Base-by-base conservation (phyloP, 352 stramenopile genomes). In the Phytophthora kernoviae region DNA sequence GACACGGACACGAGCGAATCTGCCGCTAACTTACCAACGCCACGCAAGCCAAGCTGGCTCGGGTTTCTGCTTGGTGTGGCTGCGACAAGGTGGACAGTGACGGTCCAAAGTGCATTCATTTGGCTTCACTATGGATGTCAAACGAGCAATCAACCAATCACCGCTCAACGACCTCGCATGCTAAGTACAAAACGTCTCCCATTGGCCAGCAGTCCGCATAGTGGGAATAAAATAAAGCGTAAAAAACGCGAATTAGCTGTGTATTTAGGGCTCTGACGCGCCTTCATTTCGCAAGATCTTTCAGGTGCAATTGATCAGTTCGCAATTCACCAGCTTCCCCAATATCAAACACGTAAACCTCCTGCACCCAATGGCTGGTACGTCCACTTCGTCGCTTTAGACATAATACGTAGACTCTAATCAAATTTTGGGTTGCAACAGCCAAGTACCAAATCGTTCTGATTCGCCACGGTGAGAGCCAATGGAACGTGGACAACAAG, bases 401-500 rank as follows among this genome's bases (percentile, higher is more conserved):
- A n/a, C n/a, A n/a, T n/a, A n/a, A n/a, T n/a, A n/a, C n/a, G n/a
- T n/a, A n/a, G n/a, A n/a, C n/a, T n/a, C n/a, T n/a, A n/a, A n/a
- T n/a, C n/a, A n/a, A n/a, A n/a, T n/a, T n/a, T n/a, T n/a, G n/a
- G n/a, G n/a, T n/a, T 30, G 24, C 24, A 30, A 6, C 24, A 30
- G 24, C 81, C 65, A 94, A 91, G 80, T 93, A 94, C 77, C 83
- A 92, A 68, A 78, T 95, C 58, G 86, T 95, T 41, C 55, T 96
- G n/a, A 93, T 96, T 43, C 86, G 96, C 70, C 96, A 99, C 81
- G 96, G 97, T 73, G 96, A 99, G 79, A 98, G 88, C 42, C 94
- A 97, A 45, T 99, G 96, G 96, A 99, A 99, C 81, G 83, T 98
- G 36, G 87, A 98, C 70, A 99, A 99, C 81, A 93, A 94, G 70